phyloP scores from a whole-genome alignment of 148 eudicot genomes.

The Talinum fruticosum region DNA sequence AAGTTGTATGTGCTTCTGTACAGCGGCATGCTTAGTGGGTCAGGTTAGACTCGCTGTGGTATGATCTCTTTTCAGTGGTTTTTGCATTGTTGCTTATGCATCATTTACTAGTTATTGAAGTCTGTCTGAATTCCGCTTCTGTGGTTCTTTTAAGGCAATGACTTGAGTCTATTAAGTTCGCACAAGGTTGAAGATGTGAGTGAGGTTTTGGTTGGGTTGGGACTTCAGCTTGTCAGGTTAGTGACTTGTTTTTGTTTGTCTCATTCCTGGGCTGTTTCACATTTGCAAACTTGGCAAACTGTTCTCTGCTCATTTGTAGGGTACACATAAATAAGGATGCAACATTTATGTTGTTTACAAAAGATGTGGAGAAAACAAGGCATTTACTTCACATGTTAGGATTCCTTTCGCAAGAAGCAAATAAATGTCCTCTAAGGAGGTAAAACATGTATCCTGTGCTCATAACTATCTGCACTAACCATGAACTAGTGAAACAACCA shows the following conservation, averaged over 20 bases:
- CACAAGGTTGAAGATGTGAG: conserved; percentile 53
- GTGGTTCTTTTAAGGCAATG: conserved; percentile 32
- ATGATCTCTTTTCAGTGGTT: conserved; percentile 46
- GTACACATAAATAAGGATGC: conserved; percentile 36
- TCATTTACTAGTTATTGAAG: conserved; percentile 1
- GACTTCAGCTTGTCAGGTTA: conserved; percentile 64
- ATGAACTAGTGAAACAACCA: neutral
- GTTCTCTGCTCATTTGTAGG: conserved; percentile 23
- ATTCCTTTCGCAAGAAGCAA: conserved; percentile 25
- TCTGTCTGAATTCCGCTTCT: conserved; percentile 22
- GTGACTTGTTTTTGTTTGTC: conserved; percentile 19
- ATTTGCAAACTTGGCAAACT: neutral
- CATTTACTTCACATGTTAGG: conserved; percentile 46
- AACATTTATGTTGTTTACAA: conserved; percentile 41
- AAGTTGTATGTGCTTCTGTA: conserved; percentile 55
- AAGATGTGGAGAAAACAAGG: conserved; percentile 47
- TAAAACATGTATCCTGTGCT: conserved; percentile 14
- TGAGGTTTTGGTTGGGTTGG: conserved; percentile 57
- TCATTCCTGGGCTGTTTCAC: neutral
- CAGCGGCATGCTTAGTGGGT: conserved; percentile 40
- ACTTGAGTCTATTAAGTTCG: conserved; percentile 36
- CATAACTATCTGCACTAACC: neutral
- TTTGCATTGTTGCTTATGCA: conserved; percentile 10
- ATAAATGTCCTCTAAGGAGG: conserved; percentile 41
- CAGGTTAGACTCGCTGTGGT: conserved; percentile 75